Evolutionary conservation across 1,139 yeast genomes (phyloP).

Genomic region (Pichia sp.): DNA sequence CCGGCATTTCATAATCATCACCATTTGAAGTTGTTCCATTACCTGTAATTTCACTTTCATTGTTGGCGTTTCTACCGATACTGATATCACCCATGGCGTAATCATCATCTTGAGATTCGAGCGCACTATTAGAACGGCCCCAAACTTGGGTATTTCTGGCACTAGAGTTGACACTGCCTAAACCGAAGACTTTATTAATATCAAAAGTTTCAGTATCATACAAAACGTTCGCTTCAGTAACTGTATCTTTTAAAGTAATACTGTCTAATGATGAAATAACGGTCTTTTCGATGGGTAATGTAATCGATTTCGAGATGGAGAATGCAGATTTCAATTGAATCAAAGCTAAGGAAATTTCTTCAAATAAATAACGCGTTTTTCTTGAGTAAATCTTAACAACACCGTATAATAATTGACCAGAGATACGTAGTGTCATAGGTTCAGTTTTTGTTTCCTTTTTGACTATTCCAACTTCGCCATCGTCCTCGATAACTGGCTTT

Average conservation of each 20-base stretch:
- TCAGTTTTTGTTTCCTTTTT: slow-evolving; percentile 31
- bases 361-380: slow-evolving; percentile 79
- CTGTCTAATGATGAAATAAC: slow-evolving; percentile 43
- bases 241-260: slow-evolving; percentile 69
- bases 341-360: slow-evolving; percentile 81
- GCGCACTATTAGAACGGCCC: slow-evolving; percentile 2
- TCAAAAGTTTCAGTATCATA: slow-evolving; percentile 58
- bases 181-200: slow-evolving; percentile 44
- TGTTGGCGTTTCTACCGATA: slow-evolving; percentile 19
- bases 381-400: slow-evolving; percentile 86
- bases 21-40: not conserved
- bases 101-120: slow-evolving; percentile 2
- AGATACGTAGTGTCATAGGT: slow-evolving; percentile 74
- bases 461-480: not conserved
- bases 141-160: slow-evolving; percentile 7
- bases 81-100: slow-evolving; percentile 18
- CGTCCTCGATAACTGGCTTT: not conserved
- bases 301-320: slow-evolving; percentile 39
- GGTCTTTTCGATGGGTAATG: slow-evolving; percentile 34
- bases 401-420: slow-evolving; percentile 88
- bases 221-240: slow-evolving; percentile 73
- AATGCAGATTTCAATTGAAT: slow-evolving; percentile 75
- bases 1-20: not conserved
- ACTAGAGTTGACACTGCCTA: not conserved
- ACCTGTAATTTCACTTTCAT: slow-evolving; percentile 13